A percentile compares a stretch with the other conserved stretches of the same genome.
Evolutionary conservation across 2,329 filamentous ascomycete species (phyloP).

Genomic region (Cladosporium phlei): DNA sequence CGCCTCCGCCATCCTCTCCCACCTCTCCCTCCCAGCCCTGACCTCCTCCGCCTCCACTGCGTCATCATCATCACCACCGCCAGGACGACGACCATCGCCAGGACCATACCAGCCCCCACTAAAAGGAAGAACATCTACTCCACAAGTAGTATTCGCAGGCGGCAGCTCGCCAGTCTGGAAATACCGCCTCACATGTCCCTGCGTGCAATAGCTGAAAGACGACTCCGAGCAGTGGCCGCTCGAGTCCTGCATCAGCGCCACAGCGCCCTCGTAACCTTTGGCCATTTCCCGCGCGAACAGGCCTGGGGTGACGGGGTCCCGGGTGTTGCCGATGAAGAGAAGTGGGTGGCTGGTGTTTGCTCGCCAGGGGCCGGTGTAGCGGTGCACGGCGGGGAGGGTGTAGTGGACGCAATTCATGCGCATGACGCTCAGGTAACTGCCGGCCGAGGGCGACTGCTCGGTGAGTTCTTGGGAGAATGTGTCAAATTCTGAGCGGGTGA

Average conservation of each 20-base stretch:
- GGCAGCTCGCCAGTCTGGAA: conserved; percentile 32
- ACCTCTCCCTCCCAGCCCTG: not conserved
- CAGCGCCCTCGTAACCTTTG: conserved; percentile 27
- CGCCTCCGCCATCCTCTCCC: not conserved
- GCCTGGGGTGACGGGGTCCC: conserved; percentile 34
- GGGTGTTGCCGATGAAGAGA: conserved; percentile 30
- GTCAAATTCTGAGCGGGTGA: conserved; percentile 26
- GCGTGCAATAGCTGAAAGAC: conserved; percentile 27
- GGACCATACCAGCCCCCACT: conserved; percentile 8
- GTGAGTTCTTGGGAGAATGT: conserved; percentile 33
- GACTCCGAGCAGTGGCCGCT: conserved; percentile 29
- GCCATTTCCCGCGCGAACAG: conserved; percentile 33
- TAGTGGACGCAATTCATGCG: conserved; percentile 37
- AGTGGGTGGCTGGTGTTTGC: conserved; percentile 28
- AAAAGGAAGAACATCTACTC: conserved; percentile 27
- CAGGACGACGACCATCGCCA: too few relatives aligned
- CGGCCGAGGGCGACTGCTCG: conserved; percentile 30
- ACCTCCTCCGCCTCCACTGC: not conserved
- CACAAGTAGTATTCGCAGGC: conserved; percentile 24
- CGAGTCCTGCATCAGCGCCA: conserved; percentile 30
- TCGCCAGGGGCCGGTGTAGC: conserved; percentile 28
- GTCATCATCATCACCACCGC: too few relatives aligned
- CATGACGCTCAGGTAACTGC: conserved; percentile 36
- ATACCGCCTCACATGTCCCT: conserved; percentile 28
- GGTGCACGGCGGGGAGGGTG: conserved; percentile 32